Base-by-base conservation (phyloP, 345 rosid genomes). In the Linum tenue region DNA sequence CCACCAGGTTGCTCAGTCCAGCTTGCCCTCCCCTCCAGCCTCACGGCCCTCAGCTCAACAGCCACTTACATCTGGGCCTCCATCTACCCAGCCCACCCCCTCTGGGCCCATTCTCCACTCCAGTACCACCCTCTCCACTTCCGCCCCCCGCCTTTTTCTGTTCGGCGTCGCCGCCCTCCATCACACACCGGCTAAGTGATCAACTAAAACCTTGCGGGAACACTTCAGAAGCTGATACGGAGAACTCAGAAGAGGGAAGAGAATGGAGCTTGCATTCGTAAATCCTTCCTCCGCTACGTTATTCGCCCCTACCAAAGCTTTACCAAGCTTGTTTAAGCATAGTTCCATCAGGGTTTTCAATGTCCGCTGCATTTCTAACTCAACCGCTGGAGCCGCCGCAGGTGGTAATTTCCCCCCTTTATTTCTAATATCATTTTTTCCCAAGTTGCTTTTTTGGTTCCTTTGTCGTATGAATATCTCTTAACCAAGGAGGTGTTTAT, bases 1-100 rank as follows among this genome's bases (percentile, higher is more conserved):
- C 61, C 80, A 84, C 96, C 96, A 92, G 39, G 88, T 81, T 14
- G 80, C 81, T 14, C 89, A 87, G 53, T 87, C 80, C 66, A 92
- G 71, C 73, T 85, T 89, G 8, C 75, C 55, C 11, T 80, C 90
- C 3, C 72, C 82, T 35, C 7, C 74, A 9, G 75, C 82, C 71
- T 55, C 60, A 73, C 65, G 66, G 55, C 57, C 59, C 48, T 35
- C 35, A 43, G 65, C 71, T 69, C 66, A 61, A 71, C 31, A 22
- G 31, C 31, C 31, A 22, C 31, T 22, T 22, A 22, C 31, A 1
- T 0, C 31, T 22, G 31, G 31, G 31, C 31, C 31, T 22, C 31
- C 31, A 22, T 22, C 31, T 22, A 22, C 31, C 31, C 31, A 22
- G 31, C 31, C 31, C 31, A 22, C 31, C 31, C 31, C 31, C 31